Percentiles rank a stretch among this genome's conserved stretches.
These are phyloP conservation scores for Fusarium circinatum DNA, from an alignment of 2,329 filamentous ascomycete species.

Conservation along the genomic window DNA sequence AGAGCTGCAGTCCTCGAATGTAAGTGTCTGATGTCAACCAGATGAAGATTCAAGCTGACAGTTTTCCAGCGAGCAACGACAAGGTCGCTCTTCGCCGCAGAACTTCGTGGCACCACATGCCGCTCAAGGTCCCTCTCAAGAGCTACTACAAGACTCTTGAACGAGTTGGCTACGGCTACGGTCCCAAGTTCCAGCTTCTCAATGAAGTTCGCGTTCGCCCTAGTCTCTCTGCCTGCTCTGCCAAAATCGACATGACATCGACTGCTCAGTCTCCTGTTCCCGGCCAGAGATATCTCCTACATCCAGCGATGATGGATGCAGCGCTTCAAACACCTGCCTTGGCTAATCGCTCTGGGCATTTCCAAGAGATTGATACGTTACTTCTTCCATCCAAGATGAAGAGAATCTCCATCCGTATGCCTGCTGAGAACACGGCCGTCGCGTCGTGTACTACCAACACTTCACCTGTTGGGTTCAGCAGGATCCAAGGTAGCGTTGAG, in stretches of 20 bases:
- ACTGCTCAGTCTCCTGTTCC: constrained; percentile 29
- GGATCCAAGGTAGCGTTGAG: constrained; percentile 33
- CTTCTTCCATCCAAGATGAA: constrained; percentile 37
- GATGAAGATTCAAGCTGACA: neutral
- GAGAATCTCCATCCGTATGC: constrained; percentile 38
- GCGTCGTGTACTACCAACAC: constrained; percentile 34
- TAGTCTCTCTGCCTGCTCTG: constrained; percentile 33
- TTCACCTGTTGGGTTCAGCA: constrained; percentile 33
- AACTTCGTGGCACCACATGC: constrained; percentile 40
- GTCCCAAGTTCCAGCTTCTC: constrained; percentile 40
- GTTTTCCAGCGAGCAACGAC: neutral
- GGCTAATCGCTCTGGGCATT: constrained; percentile 35
- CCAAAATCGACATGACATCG: constrained; percentile 35
- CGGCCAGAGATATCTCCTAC: constrained; percentile 37
- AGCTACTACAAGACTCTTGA: constrained; percentile 40
- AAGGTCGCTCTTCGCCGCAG: neutral
- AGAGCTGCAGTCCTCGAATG: constrained; percentile 28
- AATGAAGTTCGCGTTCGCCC: constrained; percentile 37
- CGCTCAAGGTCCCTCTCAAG: constrained; percentile 35
- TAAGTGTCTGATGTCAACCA: neutral
- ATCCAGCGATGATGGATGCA: constrained; percentile 41
- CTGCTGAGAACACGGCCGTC: constrained; percentile 25
- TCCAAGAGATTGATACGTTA: constrained; percentile 40
- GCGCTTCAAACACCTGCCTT: constrained; percentile 38
- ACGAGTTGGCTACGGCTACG: constrained; percentile 38